Conservation (phyloP, 768 basidiomycete species). For the Zangia roseola region DNA sequence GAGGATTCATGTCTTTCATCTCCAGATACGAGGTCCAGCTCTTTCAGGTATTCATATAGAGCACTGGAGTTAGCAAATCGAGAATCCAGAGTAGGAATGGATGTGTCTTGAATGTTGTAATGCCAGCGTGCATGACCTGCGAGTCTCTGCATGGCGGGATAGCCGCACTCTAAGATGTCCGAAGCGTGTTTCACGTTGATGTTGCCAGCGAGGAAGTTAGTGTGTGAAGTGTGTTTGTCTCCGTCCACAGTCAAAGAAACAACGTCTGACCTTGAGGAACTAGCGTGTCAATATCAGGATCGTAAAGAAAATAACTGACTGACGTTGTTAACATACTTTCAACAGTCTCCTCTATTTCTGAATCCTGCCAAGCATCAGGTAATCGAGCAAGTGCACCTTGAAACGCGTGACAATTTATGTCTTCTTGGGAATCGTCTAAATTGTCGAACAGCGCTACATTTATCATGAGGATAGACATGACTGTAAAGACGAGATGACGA, state of each 20-base stretch:
- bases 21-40: constrained; percentile 43
- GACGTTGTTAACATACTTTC: constrained; percentile 67
- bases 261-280: constrained; percentile 55
- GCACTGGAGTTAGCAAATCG: constrained; percentile 34
- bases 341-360: constrained; percentile 36
- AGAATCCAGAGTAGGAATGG: constrained; percentile 43
- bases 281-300: background rate
- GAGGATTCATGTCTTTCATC: constrained; percentile 39
- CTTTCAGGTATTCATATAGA: constrained; percentile 39
- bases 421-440: constrained; percentile 28
- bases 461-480: constrained; percentile 11
- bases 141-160: constrained; percentile 41
- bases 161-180: constrained; percentile 49
- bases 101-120: constrained; percentile 44
- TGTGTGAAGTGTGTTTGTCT: constrained; percentile 40
- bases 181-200: constrained; percentile 53
- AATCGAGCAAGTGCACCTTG: constrained; percentile 53
- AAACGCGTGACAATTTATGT: constrained; percentile 37
- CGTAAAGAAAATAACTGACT: constrained; percentile 10
- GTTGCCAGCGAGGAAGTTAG: constrained; percentile 59
- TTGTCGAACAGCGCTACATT: constrained; percentile 41
- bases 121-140: constrained; percentile 51
- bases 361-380: constrained; percentile 54
- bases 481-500: constrained; percentile 17
- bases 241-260: constrained; percentile 54